A percentile compares a stretch with the other conserved stretches of the same genome.
Conservation (phyloP, 1,284 basidiomycete genomes). For the Irpex lacteus region DNA sequence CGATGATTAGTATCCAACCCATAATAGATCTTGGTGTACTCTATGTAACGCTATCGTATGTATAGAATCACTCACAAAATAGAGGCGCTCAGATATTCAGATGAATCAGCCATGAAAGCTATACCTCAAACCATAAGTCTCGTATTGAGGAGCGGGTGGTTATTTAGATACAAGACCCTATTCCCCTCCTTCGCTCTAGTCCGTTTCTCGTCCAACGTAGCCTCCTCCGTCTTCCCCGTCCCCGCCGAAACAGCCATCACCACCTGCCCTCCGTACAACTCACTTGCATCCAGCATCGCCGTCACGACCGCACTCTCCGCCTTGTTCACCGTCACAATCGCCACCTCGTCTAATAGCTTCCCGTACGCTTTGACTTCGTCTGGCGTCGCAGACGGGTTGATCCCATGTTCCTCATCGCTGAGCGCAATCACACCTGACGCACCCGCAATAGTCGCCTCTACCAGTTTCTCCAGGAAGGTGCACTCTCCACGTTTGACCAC, state of each 20-base stretch:
- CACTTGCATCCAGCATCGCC: conserved; percentile 52
- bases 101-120: background rate
- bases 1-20: conserved; percentile 49
- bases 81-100: no score
- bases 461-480: conserved; percentile 79
- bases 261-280: conserved; percentile 47
- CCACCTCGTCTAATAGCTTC: conserved; percentile 51
- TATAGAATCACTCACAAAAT: no score
- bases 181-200: conserved; percentile 30
- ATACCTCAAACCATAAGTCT: conserved; percentile 54
- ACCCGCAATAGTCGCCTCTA: conserved; percentile 58
- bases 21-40: background rate
- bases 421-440: conserved; percentile 76
- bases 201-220: conserved; percentile 20
- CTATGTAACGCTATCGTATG: background rate
- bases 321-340: conserved; percentile 56
- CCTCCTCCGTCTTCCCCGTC: background rate
- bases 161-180: conserved; percentile 72
- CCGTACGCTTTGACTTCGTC: conserved; percentile 58
- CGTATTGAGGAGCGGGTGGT: conserved; percentile 74
- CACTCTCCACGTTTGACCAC: conserved; percentile 71
- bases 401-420: conserved; percentile 52
- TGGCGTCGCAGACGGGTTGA: conserved; percentile 66
- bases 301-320: conserved; percentile 49
- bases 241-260: conserved; percentile 45